Percentiles rank a stretch among this genome's conserved stretches.
Evolutionary conservation across 129 eudicot species (phyloP).

Genomic region (Deinandra increscens): DNA sequence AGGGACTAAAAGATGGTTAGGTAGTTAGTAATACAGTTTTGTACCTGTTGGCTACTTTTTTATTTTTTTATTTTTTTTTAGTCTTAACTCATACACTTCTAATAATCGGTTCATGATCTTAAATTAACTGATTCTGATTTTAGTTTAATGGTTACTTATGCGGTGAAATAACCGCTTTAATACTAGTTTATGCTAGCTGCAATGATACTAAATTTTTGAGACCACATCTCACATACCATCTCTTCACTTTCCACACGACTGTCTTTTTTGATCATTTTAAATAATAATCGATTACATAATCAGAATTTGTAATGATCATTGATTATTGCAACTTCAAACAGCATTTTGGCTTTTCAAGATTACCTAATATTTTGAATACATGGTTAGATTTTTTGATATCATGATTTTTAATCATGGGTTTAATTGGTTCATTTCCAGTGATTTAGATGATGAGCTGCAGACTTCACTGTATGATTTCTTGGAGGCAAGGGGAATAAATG

Average conservation of each 20-base stretch:
- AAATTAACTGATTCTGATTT: not conserved
- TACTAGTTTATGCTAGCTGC: not conserved
- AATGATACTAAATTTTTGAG: not conserved
- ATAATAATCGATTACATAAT: not conserved
- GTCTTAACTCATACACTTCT: not conserved
- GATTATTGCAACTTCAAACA: not conserved
- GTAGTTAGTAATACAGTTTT: not conserved
- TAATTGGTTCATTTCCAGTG: conserved; percentile 46
- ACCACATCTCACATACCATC: not conserved
- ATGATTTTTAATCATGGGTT: conserved; percentile 3
- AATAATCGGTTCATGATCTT: not conserved
- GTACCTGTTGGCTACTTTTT: no score
- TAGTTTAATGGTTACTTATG: not conserved
- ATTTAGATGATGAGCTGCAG: conserved; percentile 76
- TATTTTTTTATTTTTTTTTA: no score
- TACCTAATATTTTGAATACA: not conserved
- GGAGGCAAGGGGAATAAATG: conserved; percentile 69
- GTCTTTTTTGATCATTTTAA: not conserved
- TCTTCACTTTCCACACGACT: not conserved
- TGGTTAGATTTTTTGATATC: not conserved
- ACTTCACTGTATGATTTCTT: conserved; percentile 63
- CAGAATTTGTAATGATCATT: not conserved
- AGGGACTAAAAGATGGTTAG: not conserved
- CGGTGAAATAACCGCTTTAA: not conserved
- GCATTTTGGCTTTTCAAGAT: conserved; percentile 2